Evolutionary conservation across 1,284 basidiomycete species (phyloP), one percentile per base, ranked within the genome.

Genomic region (Ustanciosporium gigantosporum): DNA sequence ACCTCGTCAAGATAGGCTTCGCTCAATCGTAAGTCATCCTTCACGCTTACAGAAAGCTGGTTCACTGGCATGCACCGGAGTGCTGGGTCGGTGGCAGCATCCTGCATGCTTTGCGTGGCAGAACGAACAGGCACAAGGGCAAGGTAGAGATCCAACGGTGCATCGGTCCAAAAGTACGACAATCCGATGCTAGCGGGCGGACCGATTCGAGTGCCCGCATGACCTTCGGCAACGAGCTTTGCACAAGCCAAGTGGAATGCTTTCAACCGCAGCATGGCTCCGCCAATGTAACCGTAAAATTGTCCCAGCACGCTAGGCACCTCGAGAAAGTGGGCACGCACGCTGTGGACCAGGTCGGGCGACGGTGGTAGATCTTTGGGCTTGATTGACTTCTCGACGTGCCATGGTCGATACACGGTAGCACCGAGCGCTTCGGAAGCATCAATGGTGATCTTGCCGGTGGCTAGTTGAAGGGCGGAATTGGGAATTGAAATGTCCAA

Each of bases 131-230:
- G 36, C 3, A 51, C 47, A 16, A 65, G 25, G 2, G 29, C 61
- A n/a, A 65, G 29, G 40, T 53, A 43, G 17, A 64, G 49, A 36
- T 66, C 59, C 17, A 72, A 48, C 9, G 69, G 47, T 3, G 46
- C 55, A 16, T 64, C 43, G 21, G 66, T 59, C 60, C 65, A 67
- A 21, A 72, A 72, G 48, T 55, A 72, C 41, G 46, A 51, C 8
- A 72, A 41, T 9, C 32, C 37, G 11, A 69, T 25, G n/a, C 35
- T 31, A 13, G 22, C 22, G 8, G 22, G 23, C 2, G 25, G 21
- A 11, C 14, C 15, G 0, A 17, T 17, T 27, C 31, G 19, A 8
- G 40, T 15, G 11, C 25, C 17, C 7, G 47, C 32, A 13, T 37
- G 31, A 7, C 41, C 36, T 22, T 36, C 15, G 11, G 11, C 3